Base-by-base conservation (phyloP, 495 filamentous ascomycete species). In the Lophium mytilinum region DNA sequence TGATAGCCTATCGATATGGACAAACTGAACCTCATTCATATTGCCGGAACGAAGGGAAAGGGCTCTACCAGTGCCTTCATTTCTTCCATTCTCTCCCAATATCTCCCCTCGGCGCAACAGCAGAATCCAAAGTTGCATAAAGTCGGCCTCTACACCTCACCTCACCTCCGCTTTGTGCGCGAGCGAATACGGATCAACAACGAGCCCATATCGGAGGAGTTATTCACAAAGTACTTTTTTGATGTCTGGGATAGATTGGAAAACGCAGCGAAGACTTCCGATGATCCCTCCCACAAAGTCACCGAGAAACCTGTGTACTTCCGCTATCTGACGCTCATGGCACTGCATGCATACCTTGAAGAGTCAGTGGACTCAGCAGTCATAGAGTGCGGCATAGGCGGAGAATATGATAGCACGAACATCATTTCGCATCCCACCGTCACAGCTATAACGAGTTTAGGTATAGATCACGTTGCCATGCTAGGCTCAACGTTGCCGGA, bases 21-120 rank as follows among this genome's bases (percentile, higher is more conserved):
- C 60, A 74, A 73, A 3, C 72, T 96, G 37, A 90, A 90, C 61
- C 75, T 83, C 34, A 73, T 95, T 11, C 91, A 96, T 66, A 83
- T 96, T 18, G 86, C 90, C 11, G 91, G 91, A 39, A 95, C 90
- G 11, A 96, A 96, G 74, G 91, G 91, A 56, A 96, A 96, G 73
- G 91, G 91, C 37, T 85, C 83, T 53, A 88, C 85, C 12, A 87
- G 84, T 63, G 82, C 86, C 42, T 88, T 87, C 59, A 75, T 84
- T 56, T 79, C 82, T 37, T 77, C 79, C 15, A 80, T 82, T 56
- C 73, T 87, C 5, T 69, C 76, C 5, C 82, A 86, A 62, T 85
- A 85, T 58, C 72, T 70, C 10, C 59, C 68, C 3, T 71, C 72
- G 7, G 78, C 64, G 51, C 72, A 52, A 61, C 52, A 52, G 7